A percentile compares a stretch with the other conserved stretches of the same genome.
Evolutionary conservation across 2,329 filamentous ascomycete species (phyloP).

Genomic region (Botrytis porri): DNA sequence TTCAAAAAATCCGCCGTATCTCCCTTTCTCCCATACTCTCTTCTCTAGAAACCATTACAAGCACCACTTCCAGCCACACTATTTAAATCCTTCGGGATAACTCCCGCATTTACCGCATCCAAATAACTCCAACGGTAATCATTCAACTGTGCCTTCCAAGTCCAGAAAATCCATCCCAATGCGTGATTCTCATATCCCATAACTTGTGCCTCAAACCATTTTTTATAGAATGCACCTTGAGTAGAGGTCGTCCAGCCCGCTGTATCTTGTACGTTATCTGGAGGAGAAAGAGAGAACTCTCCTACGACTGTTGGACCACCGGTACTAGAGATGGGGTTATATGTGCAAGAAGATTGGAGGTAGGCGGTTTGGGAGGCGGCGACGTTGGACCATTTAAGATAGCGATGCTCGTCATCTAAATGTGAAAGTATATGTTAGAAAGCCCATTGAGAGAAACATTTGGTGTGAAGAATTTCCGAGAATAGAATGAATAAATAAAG

Average conservation of each 20-base stretch:
- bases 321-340: conserved; percentile 42
- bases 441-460: not conserved
- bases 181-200: conserved; percentile 50
- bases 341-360: conserved; percentile 49
- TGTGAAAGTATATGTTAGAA: not conserved
- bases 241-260: conserved; percentile 44
- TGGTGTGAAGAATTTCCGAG: not conserved
- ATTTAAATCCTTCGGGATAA: conserved; percentile 37
- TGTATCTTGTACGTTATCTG: conserved; percentile 47
- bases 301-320: conserved; percentile 51
- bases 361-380: conserved; percentile 48
- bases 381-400: conserved; percentile 52
- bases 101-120: conserved; percentile 41
- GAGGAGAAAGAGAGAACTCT: conserved; percentile 56
- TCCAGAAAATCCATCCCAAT: conserved; percentile 59
- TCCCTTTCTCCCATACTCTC: no score
- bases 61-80: conserved; percentile 12
- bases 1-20: no score
- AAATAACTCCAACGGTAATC: conserved; percentile 52
- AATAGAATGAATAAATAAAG: conserved; percentile 37
- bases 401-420: conserved; percentile 45
- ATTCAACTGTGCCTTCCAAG: conserved; percentile 52
- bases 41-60: conserved; percentile 2
- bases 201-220: conserved; percentile 57
- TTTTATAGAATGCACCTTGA: conserved; percentile 49